Conservation (phyloP, 805 yeast genomes). For the Ogataea paradorogensis region DNA sequence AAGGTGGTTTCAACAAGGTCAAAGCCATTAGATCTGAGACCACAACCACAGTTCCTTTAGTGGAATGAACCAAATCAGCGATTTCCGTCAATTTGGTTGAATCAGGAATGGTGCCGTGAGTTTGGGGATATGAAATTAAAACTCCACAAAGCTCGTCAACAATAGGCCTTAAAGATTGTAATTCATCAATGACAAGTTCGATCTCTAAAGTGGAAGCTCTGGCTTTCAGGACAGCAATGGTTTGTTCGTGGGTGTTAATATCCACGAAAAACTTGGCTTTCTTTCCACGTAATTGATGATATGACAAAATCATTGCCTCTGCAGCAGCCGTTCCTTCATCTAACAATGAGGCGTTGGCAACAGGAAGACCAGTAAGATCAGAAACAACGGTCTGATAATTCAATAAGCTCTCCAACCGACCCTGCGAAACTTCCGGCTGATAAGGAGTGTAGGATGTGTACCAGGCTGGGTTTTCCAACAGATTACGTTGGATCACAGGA, state of each 20-base stretch:
- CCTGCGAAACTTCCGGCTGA: conserved; percentile 97
- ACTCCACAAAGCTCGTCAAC: conserved; percentile 64
- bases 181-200: conserved; percentile 55
- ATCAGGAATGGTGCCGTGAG: conserved; percentile 68
- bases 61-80: conserved; percentile 62
- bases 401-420: conserved; percentile 83
- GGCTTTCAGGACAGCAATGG: conserved; percentile 71
- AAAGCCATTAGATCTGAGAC: conserved; percentile 93
- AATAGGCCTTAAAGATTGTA: conserved; percentile 39
- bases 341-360: conserved; percentile 89
- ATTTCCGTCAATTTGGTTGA: conserved; percentile 48
- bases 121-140: conserved; percentile 85
- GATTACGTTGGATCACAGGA: conserved; percentile 87
- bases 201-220: conserved; percentile 77
- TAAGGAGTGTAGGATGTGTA: conserved; percentile 98
- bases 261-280: conserved; percentile 71
- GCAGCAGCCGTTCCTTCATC: conserved; percentile 99
- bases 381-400: conserved; percentile 91
- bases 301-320: conserved; percentile 90
- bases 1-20: conserved; percentile 81
- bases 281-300: conserved; percentile 64
- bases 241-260: conserved; percentile 76
- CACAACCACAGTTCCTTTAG: conserved; percentile 74
- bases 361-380: conserved; percentile 90
- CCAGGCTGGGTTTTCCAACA: conserved; percentile 96